These are phyloP conservation scores for Neurospora sp. DNA, from an alignment of 495 filamentous ascomycete species.

Conservation along the genomic window DNA sequence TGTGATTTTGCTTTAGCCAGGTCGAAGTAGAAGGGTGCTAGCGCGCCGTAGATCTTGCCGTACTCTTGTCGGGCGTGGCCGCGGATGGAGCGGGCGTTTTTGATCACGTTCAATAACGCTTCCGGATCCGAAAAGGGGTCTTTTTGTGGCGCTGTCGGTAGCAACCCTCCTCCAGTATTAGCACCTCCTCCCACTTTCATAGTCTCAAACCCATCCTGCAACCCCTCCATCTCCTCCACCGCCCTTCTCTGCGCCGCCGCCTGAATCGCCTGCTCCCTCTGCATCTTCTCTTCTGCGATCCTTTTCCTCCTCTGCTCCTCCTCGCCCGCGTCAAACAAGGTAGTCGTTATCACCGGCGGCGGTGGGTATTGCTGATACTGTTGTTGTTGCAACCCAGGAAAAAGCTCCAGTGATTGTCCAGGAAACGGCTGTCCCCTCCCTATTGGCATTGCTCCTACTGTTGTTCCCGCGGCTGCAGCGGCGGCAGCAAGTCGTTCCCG, in stretches of 20 bases:
- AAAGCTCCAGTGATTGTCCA: neutral
- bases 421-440: neutral
- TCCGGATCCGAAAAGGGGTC: conserved; percentile 41
- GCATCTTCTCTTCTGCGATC: conserved; percentile 2
- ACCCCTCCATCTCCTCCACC: conserved; percentile 6
- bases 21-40: conserved; percentile 83
- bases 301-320: conserved; percentile 43
- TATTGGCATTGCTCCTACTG: neutral
- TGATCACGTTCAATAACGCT: conserved; percentile 54
- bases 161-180: neutral
- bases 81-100: conserved; percentile 62
- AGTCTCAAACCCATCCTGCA: conserved; percentile 61
- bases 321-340: conserved; percentile 59
- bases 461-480: neutral
- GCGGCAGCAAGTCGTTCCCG: conserved; percentile 9
- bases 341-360: conserved; percentile 30
- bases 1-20: conserved; percentile 62
- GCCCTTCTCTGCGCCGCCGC: conserved; percentile 19
- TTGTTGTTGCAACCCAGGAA: neutral
- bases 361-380: neutral
- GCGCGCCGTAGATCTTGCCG: conserved; percentile 76
- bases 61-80: conserved; percentile 85
- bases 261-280: conserved; percentile 3
- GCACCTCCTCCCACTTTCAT: conserved; percentile 33
- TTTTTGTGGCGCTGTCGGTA: conserved; percentile 1